These are phyloP conservation scores for Neurospora discreta DNA, from an alignment of 495 filamentous ascomycete species.

Conservation along the genomic window DNA sequence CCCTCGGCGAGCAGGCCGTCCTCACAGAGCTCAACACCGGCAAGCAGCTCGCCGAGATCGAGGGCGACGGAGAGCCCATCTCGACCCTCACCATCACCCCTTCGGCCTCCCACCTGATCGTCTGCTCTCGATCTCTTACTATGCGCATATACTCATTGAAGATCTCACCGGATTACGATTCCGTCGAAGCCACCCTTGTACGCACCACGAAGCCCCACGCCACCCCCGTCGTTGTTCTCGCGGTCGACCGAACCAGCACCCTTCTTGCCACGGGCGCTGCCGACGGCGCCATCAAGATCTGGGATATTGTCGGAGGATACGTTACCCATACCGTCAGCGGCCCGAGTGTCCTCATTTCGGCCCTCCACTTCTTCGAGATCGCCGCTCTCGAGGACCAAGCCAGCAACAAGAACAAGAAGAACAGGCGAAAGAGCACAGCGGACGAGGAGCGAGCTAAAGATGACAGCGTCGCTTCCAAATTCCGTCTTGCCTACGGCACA, in stretches of 20 bases:
- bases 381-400: constrained; percentile 25
- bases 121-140: constrained; percentile 85
- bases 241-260: constrained; percentile 77
- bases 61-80: constrained; percentile 89
- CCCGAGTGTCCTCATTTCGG: constrained; percentile 80
- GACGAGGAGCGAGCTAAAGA: constrained; percentile 34
- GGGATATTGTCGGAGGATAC: constrained; percentile 87
- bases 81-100: constrained; percentile 83
- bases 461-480: constrained; percentile 37
- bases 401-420: constrained; percentile 22
- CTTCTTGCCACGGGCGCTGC: constrained; percentile 84
- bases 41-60: constrained; percentile 69
- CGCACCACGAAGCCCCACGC: constrained; percentile 84
- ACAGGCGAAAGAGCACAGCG: constrained; percentile 34
- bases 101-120: constrained; percentile 71
- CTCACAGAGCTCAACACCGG: constrained; percentile 79
- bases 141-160: constrained; percentile 82
- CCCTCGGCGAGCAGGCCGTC: constrained; percentile 77
- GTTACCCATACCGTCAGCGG: constrained; percentile 92
- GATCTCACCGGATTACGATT: constrained; percentile 39
- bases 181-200: constrained; percentile 53
- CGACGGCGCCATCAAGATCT: constrained; percentile 89
- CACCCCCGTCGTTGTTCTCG: constrained; percentile 73
- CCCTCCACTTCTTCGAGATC: constrained; percentile 82
- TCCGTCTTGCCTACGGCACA: constrained; percentile 78